Evolutionary conservation across 2,329 filamentous ascomycete genomes (phyloP), one percentile per base, ranked within the genome.

Genomic region (Aspergillus vadensis): DNA sequence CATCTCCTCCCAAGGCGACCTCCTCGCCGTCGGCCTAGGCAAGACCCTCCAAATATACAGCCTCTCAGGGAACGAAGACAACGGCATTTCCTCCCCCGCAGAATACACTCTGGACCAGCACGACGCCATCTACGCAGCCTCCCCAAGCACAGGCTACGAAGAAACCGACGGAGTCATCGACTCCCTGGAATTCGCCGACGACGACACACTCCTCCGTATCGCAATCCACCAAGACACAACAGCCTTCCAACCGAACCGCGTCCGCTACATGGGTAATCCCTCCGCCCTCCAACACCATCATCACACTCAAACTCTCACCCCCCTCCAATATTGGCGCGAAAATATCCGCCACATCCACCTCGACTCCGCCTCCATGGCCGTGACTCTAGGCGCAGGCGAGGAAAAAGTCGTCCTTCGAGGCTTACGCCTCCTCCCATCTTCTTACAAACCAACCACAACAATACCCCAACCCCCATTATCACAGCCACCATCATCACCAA

Each of bases 41-140:
- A 62, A 56, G 30, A 64, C 63, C 2, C 61, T 68, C 36, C 67
- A 69, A 36, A 60, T 69, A n/a, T 69, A 68, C 50, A 59, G 58
- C 9, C 63, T 66, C 5, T 38, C 36, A n/a, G 48, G 41, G 4
- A 32, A 52, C 21, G 32, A 57, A 19, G 51, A 58, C 1, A 36
- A 36, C n/a, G 52, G 54, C 19, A 21, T 58, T 23, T 38, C 52
- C 2, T 39, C 51, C 15, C 66, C 65, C 3, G 67, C 59, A 4
- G 65, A 68, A 43, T 58, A 64, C 48, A 48, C 59, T 1, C 39
- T 69, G 12, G 64, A 62, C 19, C 56, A 65, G 19, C 58, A 23
- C 19, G 50, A 59, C 32, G 36, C 43, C 10, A 50, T 43, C 3
- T 55, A 63, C 43, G 23, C 51, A 38, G 30, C 50, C 8, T 25